Percentiles rank a stretch among this genome's conserved stretches.
phyloP scores from a whole-genome alignment of 1,139 yeast genomes.

The Geotrichum citri-aurantii region DNA sequence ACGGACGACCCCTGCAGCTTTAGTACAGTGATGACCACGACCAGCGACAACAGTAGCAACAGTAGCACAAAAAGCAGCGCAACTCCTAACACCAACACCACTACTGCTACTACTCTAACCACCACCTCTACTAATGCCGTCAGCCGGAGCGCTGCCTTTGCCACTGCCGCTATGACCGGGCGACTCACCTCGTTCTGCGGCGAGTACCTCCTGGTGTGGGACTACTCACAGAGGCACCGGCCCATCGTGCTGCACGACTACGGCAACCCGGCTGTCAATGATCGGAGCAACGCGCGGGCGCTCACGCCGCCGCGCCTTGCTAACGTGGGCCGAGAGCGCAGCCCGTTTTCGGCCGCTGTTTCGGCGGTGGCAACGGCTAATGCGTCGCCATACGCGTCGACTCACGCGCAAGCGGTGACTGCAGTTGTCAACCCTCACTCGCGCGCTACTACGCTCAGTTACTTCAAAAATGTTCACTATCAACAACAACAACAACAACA shows the following conservation, averaged over 20 bases:
- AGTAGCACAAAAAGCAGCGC: neutral
- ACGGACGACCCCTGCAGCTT: neutral
- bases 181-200: neutral
- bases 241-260: conserved; percentile 85
- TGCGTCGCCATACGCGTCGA: neutral
- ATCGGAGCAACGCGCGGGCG: neutral
- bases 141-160: neutral
- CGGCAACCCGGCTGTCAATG: conserved; percentile 28
- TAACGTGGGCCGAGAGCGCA: neutral
- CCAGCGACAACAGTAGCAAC: neutral
- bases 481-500: neutral
- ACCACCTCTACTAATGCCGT: neutral
- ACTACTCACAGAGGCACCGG: conserved; percentile 67
- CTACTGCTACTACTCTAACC: too few relatives aligned
- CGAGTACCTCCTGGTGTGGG: conserved; percentile 67
- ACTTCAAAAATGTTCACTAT: neutral
- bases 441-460: neutral
- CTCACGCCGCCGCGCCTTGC: neutral
- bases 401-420: neutral
- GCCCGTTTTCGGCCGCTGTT: neutral
- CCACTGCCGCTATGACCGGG: neutral
- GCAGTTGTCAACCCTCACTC: neutral
- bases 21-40: neutral
- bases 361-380: neutral
- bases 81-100: too few relatives aligned